phyloP scores from a whole-genome alignment of 495 filamentous ascomycete genomes.

The Acidomyces sp. region DNA sequence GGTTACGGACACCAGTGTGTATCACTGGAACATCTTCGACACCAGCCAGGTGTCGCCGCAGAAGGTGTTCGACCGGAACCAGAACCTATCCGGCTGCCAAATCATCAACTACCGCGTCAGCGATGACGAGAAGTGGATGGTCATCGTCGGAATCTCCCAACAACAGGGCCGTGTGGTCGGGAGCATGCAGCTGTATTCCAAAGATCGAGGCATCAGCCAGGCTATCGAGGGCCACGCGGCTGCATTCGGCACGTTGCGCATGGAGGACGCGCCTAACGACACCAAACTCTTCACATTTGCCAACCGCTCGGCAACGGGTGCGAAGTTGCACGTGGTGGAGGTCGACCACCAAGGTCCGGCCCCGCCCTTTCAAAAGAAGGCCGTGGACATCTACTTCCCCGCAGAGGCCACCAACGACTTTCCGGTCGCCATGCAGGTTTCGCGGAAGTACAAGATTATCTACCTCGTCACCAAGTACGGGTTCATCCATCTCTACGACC shows the following conservation, averaged over 20 bases:
- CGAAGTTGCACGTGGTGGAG: slow-evolving; percentile 96
- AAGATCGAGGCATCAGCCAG: slow-evolving; percentile 90
- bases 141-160: slow-evolving; percentile 87
- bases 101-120: slow-evolving; percentile 99
- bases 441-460: slow-evolving; percentile 84
- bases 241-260: slow-evolving; percentile 75
- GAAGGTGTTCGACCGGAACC: slow-evolving; percentile 85
- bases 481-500: slow-evolving; percentile 96
- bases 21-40: slow-evolving; percentile 95
- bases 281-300: slow-evolving; percentile 96
- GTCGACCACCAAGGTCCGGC: slow-evolving; percentile 86
- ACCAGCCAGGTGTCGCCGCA: slow-evolving; percentile 59
- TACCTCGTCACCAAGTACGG: slow-evolving; percentile 98
- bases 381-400: slow-evolving; percentile 95
- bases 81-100: slow-evolving; percentile 82
- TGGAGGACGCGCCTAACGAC: slow-evolving; percentile 79
- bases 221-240: slow-evolving; percentile 96
- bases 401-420: slow-evolving; percentile 91
- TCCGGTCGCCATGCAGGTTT: slow-evolving; percentile 96
- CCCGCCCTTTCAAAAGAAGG: slow-evolving; percentile 80
- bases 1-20: slow-evolving; percentile 79
- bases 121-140: slow-evolving; percentile 95
- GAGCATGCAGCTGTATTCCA: slow-evolving; percentile 92
- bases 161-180: slow-evolving; percentile 87
- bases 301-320: slow-evolving; percentile 70